Base-by-base conservation (phyloP, 1,284 basidiomycete species). In the Schizopora paradoxa region DNA sequence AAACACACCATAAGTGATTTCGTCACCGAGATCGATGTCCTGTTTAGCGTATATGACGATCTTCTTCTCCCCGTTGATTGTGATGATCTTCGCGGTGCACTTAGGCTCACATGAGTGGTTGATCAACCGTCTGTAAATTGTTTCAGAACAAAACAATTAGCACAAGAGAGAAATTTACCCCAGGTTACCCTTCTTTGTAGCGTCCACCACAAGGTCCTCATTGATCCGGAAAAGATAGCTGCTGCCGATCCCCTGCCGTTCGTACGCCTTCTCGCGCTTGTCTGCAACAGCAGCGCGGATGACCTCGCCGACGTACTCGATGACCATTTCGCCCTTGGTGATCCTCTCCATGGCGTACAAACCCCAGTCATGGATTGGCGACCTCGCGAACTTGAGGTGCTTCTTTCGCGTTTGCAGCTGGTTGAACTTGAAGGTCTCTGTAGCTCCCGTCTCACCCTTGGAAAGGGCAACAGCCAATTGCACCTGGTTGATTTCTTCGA, bases 1-100 rank as follows among this genome's bases (percentile, higher is more conserved):
- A 25, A 10, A 63, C 82, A 43, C 53, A 89, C 87, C 88, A 67
- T 91, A 91, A 49, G 91, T 93, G 59, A 96, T 93, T 68, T 96
- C 93, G 60, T 94, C 91, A 43, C 92, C 93, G 11, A 92, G 81
- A 56, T 93, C 83, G 58, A 99, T 92, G 54, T 89, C 86, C 56
- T 86, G 80, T 66, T 97, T 97, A 23, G 96, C 96, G 63, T 97
- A 99, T 45, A 99, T 95, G 60, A 98, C 96, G 60, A 99, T 99
- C 74, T 97, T 92, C 74, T 97, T 97, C 69, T 95, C 91, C 27
- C 93, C 91, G 59, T 87, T 95, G 67, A 99, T 93, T 47, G 92
- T 97, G 61, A 99, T 94, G 64, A 99, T 99, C 72, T 95, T 96
- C 35, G 95, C 95, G 13, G 86, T 96, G 61, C 94, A 97, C 58